Evolutionary conservation across 352 stramenopile species (phyloP), one percentile per base, ranked within the genome.

Genomic region (Globisporangium rhizosaccharum): DNA sequence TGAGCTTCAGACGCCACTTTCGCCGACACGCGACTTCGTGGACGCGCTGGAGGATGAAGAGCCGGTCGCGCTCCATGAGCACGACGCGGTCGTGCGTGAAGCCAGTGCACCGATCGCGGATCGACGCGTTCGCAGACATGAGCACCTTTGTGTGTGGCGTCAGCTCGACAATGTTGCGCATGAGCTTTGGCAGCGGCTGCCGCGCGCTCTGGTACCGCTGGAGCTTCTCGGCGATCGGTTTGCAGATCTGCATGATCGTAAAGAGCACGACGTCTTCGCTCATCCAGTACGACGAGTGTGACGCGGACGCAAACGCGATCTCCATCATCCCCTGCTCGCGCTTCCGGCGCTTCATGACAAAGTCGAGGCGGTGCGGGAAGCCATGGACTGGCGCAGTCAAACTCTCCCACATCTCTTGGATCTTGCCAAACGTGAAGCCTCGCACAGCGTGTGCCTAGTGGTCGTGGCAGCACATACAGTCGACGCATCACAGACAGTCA

Each of bases 241-340:
- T 76, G 57, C 85, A 92, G 26, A 94, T 67, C 54, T 92, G 85
- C 75, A 94, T 88, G 45, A 94, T 70, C 17, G 79, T 87, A 52
- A 94, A 92, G 15, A 96, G 64, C n/a, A 93, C 80, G 8, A 94
- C 80, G 45, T 94, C 85, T 45, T 94, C 77, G 51, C 83, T 94
- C 71, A 89, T 90, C 87, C 87, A 96, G 67, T 96, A 96, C 0
- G 85, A 93, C 3, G 85, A 94, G 60, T 96, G 87, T 1, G 87
- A 93, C 15, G 76, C 78, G 23, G 80, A 78, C 17, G 87, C 87
- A 53, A 87, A 93, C 3, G 85, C 83, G 41, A 94, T 75, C 69
- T 94, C 85, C 74, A 94, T 93, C 75, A 94, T 88, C 17, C 84
- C 80, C 63, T 92, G 78, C 58, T 92, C 87, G 6, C 80, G 75